A percentile compares a stretch with the other conserved stretches of the same genome.
Evolutionary conservation across 1,284 basidiomycete genomes (phyloP).

Genomic region (Ustilago esculenta): DNA sequence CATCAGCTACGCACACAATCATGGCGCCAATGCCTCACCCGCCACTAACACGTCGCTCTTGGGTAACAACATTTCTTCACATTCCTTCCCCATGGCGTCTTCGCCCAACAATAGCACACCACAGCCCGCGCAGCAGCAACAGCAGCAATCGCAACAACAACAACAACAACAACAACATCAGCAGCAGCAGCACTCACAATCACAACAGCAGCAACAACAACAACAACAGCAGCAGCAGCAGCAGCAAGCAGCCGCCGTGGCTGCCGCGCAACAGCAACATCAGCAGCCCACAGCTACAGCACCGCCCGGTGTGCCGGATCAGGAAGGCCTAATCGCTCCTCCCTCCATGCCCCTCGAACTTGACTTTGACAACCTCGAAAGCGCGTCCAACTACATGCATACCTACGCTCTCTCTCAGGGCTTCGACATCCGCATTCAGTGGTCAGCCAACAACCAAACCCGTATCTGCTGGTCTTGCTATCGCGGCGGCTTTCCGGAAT

Average conservation of each 20-base stretch:
- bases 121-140: constrained; percentile 14
- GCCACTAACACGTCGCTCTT: constrained; percentile 26
- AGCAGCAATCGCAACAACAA: constrained; percentile 8
- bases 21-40: constrained; percentile 16
- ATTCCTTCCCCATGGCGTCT: constrained; percentile 45
- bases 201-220: constrained; percentile 28
- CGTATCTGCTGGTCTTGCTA: constrained; percentile 52
- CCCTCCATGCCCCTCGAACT: constrained; percentile 50
- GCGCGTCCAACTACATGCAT: constrained; percentile 51
- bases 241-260: constrained; percentile 8
- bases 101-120: constrained; percentile 34
- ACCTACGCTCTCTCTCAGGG: constrained; percentile 49
- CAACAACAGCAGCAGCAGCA: constrained; percentile 24
- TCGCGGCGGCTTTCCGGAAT: constrained; percentile 43
- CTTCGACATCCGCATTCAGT: constrained; percentile 52
- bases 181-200: constrained; percentile 20
- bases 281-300: constrained; percentile 14
- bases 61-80: constrained; percentile 29
- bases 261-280: constrained; percentile 6
- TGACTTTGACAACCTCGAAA: constrained; percentile 50
- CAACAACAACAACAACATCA: constrained; percentile 15
- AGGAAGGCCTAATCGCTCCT: constrained; percentile 35
- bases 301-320: constrained; percentile 36
- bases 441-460: constrained; percentile 53
- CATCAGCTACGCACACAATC: constrained; percentile 34